Conservation (phyloP, 2,329 filamentous ascomycete genomes). For the Cordyceps fumosorosea region DNA sequence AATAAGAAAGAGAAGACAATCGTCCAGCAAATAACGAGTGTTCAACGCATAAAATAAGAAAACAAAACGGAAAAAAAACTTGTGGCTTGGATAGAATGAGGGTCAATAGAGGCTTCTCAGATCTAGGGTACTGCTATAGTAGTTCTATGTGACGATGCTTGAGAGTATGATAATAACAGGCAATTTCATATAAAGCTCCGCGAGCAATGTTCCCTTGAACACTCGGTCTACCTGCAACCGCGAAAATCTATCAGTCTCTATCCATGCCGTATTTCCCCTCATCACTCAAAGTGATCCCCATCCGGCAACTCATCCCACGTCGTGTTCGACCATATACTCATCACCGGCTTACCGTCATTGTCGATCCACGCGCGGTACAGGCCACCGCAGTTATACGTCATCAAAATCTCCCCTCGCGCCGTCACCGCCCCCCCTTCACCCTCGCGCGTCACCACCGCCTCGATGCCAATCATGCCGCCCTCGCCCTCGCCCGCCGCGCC, state of each 20-base stretch:
- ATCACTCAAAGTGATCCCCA: conserved; percentile 7
- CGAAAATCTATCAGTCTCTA: neutral
- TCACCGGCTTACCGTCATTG: conserved; percentile 48
- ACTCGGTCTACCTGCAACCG: no score
- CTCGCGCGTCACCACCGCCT: conserved; percentile 45
- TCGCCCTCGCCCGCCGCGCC: conserved; percentile 68
- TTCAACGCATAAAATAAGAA: no score
- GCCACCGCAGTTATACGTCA: conserved; percentile 78
- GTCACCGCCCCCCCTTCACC: conserved; percentile 35
- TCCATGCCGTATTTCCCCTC: neutral
- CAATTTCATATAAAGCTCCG: no score
- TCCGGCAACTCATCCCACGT: conserved; percentile 18
- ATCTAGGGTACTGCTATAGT: no score
- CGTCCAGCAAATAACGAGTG: no score
- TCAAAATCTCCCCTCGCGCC: conserved; percentile 50
- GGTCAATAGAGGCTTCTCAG: no score
- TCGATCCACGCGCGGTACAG: conserved; percentile 81
- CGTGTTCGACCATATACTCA: conserved; percentile 36
- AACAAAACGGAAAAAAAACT: no score
- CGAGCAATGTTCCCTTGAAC: no score
- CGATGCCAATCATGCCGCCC: conserved; percentile 81
- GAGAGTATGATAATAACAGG: no score
- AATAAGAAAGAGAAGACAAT: no score
- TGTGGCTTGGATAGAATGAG: no score
- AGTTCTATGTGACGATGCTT: no score